Evolutionary conservation across 352 stramenopile genomes (phyloP), one percentile per base, ranked within the genome.

Genomic region (Globisporangium solare): DNA sequence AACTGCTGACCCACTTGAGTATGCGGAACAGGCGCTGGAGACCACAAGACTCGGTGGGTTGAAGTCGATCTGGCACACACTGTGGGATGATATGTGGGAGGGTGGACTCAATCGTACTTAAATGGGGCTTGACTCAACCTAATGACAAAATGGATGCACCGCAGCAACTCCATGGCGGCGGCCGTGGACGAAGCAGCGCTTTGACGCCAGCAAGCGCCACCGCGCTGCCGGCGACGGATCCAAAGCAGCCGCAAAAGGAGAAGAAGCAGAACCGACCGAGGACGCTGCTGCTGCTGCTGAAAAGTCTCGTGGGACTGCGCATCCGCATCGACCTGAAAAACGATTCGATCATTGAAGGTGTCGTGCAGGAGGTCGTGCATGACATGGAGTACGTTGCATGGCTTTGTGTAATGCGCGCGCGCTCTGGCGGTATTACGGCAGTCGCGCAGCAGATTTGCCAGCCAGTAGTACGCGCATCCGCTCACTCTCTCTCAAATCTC

Each of bases 311-410:
- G 54, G 80, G 83, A 13, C 63, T 94, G 62, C 81, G 83, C 45
- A 79, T 94, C 48, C 79, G 76, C 32, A 85, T 93, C 41, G 79
- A 95, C 31, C 66, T 93, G 15, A 95, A 95, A 62, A 93, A 92
- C 47, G 86, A 95, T 58, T 83, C 66, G 17, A 56, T 83, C n/a
- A 46, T 95, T 37, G 80, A 91, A 49, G 85, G 86, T 15, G 59
- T 89, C 11, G 83, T 95, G 40, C 71, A 92, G 55, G 86, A 95
- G 58, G 86, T 95, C 17, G 68, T 92, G 35, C 65, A 86, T 55
- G 83, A 92, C 61, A 95, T 95, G 86, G 86, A 95, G 79, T 90
- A 63, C 39, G 76, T 73, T 32, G 13, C 17, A 24, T 40, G 18
- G 12, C 22, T 21, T 21, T 31, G 37, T 15, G 21, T 11, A 39